Evolutionary conservation across 164 flowering plant genomes (phyloP).

Genomic region (Annona squamosa): DNA sequence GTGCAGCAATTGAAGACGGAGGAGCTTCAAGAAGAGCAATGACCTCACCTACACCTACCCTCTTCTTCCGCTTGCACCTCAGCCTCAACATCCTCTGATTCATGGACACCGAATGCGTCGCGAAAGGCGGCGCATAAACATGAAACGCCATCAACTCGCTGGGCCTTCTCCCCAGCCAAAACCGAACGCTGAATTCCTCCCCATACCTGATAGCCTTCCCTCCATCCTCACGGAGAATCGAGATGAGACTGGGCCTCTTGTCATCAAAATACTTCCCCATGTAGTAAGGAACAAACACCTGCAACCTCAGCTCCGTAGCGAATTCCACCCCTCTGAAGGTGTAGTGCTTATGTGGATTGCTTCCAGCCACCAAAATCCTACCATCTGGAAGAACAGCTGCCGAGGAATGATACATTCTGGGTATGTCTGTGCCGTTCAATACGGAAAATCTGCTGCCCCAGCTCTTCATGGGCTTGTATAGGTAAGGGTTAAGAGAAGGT

Average conservation of each 20-base stretch:
- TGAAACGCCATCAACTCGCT: constrained; percentile 27
- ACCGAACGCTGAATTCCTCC: constrained; percentile 33
- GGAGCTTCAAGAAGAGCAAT: constrained; percentile 52
- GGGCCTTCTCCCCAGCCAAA: constrained; percentile 27
- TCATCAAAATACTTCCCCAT: constrained; percentile 27
- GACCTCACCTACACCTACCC: constrained; percentile 25
- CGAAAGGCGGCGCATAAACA: constrained; percentile 56
- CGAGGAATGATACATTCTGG: constrained; percentile 71
- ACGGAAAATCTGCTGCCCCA: constrained; percentile 35
- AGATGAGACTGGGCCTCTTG: constrained; percentile 35
- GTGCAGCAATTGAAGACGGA: constrained; percentile 52
- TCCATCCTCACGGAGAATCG: constrained; percentile 14
- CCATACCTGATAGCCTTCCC: constrained; percentile 25
- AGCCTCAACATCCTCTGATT: constrained; percentile 66
- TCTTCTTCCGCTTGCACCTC: constrained; percentile 25
- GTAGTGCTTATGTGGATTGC: constrained; percentile 53
- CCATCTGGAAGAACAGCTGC: constrained; percentile 65
- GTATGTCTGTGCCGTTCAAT: constrained; percentile 33
- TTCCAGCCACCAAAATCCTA: constrained; percentile 57
- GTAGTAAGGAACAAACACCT: constrained; percentile 48
- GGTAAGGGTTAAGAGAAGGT: constrained; percentile 42
- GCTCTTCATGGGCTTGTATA: constrained; percentile 39
- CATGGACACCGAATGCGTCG: constrained; percentile 57
- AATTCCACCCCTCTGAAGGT: constrained; percentile 29
- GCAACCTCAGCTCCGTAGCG: constrained; percentile 61